Evolutionary conservation across 768 basidiomycete genomes (phyloP), one percentile per base, ranked within the genome.

Genomic region (Amanita exitialis): DNA sequence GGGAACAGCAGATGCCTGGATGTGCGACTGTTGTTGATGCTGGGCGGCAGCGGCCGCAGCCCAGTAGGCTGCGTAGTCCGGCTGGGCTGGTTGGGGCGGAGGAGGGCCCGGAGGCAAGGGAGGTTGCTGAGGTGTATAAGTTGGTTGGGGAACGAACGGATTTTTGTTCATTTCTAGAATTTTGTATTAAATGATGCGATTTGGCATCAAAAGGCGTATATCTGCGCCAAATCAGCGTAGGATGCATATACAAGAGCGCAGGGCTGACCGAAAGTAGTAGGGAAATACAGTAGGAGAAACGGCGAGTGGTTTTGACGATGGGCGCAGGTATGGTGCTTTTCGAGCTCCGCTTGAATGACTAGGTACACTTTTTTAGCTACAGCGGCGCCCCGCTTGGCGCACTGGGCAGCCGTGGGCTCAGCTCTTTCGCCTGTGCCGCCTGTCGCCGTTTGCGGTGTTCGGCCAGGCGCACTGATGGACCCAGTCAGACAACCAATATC

Each of bases 11-110:
- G 75, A 74, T 20, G 76, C 74, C 58, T 80, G 81, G n/a, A 65
- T 59, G 53, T 76, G 76, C 41, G 71, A 71, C 59, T 71, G 74
- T 36, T 71, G 71, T 59, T 71, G 74, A 32, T 71, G 71, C 28
- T 70, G 64, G 32, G 69, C 70, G 10, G 75, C 74, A 3, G 77
- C 75, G 2, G 77, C 73, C 9, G 78, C 78, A 18, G 80, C 75
- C 84, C 86, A 89, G 68, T 89, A 90, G 0, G 78, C 82, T 45
- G 82, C 75, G 61, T 89, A 91, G 63, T 90, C 86, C 42, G 79
- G 79, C 57, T 80, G 80, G 20, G 69, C 59, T 39, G 82, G 78
- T 54, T 81, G 83, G 48, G 82, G 74, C 4, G 85, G 85, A 3
- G 85, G 83, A 39, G 83, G 86, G 7, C 85, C 86, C n/a, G 86